Base-by-base conservation (phyloP, 768 basidiomycete genomes). In the Fomitopsis pulvina region DNA sequence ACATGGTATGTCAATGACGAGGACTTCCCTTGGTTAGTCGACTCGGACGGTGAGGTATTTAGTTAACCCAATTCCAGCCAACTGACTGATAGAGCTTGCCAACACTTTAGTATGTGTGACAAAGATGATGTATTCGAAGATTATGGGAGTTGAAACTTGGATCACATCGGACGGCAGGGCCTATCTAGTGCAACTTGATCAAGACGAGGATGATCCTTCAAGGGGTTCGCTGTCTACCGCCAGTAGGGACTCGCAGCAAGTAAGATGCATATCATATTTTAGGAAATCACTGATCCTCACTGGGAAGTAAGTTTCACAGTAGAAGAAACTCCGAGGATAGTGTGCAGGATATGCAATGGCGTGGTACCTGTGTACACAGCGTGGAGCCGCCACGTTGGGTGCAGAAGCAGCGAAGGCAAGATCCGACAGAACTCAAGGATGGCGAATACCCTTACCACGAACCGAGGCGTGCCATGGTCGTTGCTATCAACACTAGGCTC, bases 121-220 rank as follows among this genome's bases (percentile, higher is more conserved):
- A 9, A 72, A 80, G 47, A 82, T 92, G n/a, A 60, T 74, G 22
- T 69, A 80, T 58, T 79, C 80, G 34, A 74, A 78, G 48, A 60
- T 68, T 3, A 77, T 79, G 21, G 79, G 79, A 21, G 77, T 81
- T 11, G 90, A 92, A 65, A 80, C 80, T 0, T 92, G 90, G 90
- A 77, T 89, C 41, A 88, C 89, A 2, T 88, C 87, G 5, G 90
- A 92, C 53, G 90, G 90, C 32, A 70, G 88, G 59, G 87, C 77
- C 9, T 92, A 92, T 61, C 78, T 90, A 54, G 87, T 88, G 6
- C 79, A 79, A 50, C 68, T 90, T 21, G 70, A 71, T 43, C 80
- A 81, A 53, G 67, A 59, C 45, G 56, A 60, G 41, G 67, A 57
- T 16, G 56, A 50, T 49, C 51, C 25, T 7, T 32, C 47, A 14